Percentiles rank a stretch among this genome's conserved stretches.
Conservation (phyloP, 2,329 filamentous ascomycete species). For the Apiospora arundinis region DNA sequence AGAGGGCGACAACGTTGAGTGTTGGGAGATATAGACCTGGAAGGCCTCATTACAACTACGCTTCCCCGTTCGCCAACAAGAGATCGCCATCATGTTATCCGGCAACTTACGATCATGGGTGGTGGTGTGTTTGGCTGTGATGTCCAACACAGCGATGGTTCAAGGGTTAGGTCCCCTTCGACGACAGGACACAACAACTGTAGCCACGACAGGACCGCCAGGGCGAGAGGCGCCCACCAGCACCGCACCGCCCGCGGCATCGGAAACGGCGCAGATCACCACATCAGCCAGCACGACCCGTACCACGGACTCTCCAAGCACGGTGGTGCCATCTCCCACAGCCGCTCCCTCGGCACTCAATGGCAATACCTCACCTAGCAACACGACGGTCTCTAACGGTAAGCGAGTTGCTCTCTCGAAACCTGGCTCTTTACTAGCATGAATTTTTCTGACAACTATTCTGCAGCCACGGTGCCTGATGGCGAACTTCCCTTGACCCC, state of each 20-base stretch:
- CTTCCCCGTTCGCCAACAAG: not conserved
- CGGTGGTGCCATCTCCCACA: constrained; percentile 25
- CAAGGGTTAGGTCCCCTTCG: constrained; percentile 40
- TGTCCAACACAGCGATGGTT: constrained; percentile 45
- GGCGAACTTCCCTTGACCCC: constrained; percentile 75
- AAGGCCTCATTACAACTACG: not conserved
- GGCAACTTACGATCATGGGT: constrained; percentile 35
- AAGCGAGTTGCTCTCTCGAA: constrained; percentile 25
- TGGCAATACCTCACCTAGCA: constrained; percentile 39
- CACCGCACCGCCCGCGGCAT: constrained; percentile 27
- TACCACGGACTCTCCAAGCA: constrained; percentile 20
- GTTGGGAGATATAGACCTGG: not conserved
- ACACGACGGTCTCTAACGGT: constrained; percentile 32
- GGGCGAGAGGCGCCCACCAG: constrained; percentile 24
- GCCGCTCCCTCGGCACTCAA: constrained; percentile 39
- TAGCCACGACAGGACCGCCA: constrained; percentile 28
- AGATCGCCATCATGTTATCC: not conserved
- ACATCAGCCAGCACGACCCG: constrained; percentile 27
- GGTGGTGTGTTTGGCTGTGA: constrained; percentile 47
- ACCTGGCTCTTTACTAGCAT: not conserved
- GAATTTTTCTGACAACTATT: not conserved
- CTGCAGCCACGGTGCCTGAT: constrained; percentile 51
- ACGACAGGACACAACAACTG: constrained; percentile 42
- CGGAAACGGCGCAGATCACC: constrained; percentile 25
- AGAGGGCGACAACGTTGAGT: not conserved